These are phyloP conservation scores for Groenewaldozyma tartarivorans DNA, from an alignment of 805 yeast genomes.

Conservation along the genomic window DNA sequence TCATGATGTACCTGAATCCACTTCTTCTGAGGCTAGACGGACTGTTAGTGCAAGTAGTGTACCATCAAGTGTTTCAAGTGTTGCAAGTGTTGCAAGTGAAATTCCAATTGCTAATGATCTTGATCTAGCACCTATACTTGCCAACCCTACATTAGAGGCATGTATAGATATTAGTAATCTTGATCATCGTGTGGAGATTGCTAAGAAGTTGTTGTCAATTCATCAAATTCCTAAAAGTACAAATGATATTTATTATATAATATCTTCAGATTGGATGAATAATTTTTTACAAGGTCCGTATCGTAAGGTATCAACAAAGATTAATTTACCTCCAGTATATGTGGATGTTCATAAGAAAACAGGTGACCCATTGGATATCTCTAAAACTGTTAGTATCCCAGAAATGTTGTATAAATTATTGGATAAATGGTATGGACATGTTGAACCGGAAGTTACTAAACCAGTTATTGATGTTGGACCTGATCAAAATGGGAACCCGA, in stretches of 20 bases:
- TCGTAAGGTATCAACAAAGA: background rate
- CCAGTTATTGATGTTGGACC: conserved; percentile 3
- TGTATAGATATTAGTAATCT: background rate
- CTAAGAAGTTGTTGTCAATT: background rate
- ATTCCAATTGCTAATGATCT: background rate
- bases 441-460: background rate
- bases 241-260: background rate
- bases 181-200: background rate
- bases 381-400: conserved; percentile 3
- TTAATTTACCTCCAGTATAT: background rate
- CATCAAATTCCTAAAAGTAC: background rate
- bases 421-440: conserved; percentile 4
- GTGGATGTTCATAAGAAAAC: background rate
- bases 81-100: background rate
- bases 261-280: background rate
- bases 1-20: too few relatives aligned
- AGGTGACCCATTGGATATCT: conserved; percentile 2
- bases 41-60: background rate
- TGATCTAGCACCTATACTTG: background rate
- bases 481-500: background rate
- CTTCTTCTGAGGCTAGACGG: background rate
- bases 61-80: background rate
- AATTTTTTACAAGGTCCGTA: background rate
- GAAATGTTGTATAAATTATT: background rate
- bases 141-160: background rate